Evolutionary conservation across 1,139 yeast species (phyloP).

Genomic region (Yamadazyma buinensis): DNA sequence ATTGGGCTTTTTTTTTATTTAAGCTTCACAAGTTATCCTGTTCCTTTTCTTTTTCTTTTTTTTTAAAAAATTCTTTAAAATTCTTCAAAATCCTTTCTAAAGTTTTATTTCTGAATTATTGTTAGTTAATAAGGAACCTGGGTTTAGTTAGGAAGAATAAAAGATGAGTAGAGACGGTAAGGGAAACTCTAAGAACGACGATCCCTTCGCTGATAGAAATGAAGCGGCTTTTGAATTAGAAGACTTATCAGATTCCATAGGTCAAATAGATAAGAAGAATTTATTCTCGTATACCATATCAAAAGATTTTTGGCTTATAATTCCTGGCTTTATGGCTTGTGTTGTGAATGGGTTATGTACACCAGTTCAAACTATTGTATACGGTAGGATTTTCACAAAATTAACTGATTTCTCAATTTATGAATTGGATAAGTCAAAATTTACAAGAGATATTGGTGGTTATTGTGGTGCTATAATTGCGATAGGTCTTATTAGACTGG

Average conservation of each 20-base stretch:
- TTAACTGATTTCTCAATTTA: conserved; percentile 38
- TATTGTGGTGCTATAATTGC: conserved; percentile 54
- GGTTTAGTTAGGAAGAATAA: too few relatives aligned
- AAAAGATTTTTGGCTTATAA: conserved; percentile 21
- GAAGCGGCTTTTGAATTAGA: conserved; percentile 8
- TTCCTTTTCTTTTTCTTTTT: too few relatives aligned
- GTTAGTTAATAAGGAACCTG: too few relatives aligned
- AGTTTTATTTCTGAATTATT: too few relatives aligned
- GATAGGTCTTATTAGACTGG: conserved; percentile 52
- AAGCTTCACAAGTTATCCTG: too few relatives aligned
- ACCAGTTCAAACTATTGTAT: conserved; percentile 60
- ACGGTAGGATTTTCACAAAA: conserved; percentile 60
- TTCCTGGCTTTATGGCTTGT: conserved; percentile 22
- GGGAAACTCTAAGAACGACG: too few relatives aligned
- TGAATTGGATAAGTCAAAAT: conserved; percentile 22
- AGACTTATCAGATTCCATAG: conserved; percentile 1
- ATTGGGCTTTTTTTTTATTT: too few relatives aligned
- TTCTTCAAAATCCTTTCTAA: too few relatives aligned
- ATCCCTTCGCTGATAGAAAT: conserved; percentile 1
- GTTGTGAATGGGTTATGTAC: conserved; percentile 48
- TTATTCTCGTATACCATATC: conserved; percentile 25
- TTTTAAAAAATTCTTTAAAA: too few relatives aligned
- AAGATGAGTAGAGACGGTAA: too few relatives aligned
- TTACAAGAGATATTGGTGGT: conserved; percentile 41
- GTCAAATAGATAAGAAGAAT: conserved; percentile 8